Evolutionary conservation across 2,329 filamentous ascomycete species (phyloP).

Genomic region (Chaetothyriales sp.): DNA sequence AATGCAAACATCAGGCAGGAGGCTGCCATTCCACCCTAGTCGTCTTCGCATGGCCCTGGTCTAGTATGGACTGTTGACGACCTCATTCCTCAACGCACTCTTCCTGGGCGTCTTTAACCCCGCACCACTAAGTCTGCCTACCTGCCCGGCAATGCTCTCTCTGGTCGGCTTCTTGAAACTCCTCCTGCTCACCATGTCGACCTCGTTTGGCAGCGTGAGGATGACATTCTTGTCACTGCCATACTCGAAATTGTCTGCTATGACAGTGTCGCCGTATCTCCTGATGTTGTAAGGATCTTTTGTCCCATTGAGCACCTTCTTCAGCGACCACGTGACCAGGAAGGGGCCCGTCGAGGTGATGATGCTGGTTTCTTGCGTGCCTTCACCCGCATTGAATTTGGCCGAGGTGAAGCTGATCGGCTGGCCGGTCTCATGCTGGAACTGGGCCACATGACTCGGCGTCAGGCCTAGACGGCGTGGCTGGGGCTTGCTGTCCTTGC

Average conservation of each 20-base stretch:
- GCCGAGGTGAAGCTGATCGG: slow-evolving; percentile 79
- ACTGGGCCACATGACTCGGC: slow-evolving; percentile 87
- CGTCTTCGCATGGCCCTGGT: neutral
- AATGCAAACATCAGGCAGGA: neutral
- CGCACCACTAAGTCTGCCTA: slow-evolving; percentile 33
- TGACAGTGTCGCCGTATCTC: slow-evolving; percentile 86
- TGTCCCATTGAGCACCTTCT: slow-evolving; percentile 67
- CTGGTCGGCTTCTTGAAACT: slow-evolving; percentile 76
- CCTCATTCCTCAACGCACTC: slow-evolving; percentile 52
- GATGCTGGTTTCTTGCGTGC: slow-evolving; percentile 75
- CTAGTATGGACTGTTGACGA: slow-evolving; percentile 61
- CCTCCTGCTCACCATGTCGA: slow-evolving; percentile 89
- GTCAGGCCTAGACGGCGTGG: slow-evolving; percentile 79
- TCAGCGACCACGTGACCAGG: slow-evolving; percentile 90
- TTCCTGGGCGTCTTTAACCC: slow-evolving; percentile 30
- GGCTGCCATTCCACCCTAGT: neutral
- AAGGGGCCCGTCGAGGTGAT: slow-evolving; percentile 94
- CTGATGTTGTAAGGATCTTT: slow-evolving; percentile 94
- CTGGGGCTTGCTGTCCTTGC: slow-evolving; percentile 84
- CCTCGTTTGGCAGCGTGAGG: slow-evolving; percentile 89
- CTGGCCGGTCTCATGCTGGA: slow-evolving; percentile 87
- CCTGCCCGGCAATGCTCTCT: slow-evolving; percentile 67
- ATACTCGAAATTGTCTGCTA: slow-evolving; percentile 97
- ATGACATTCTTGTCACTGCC: slow-evolving; percentile 97
- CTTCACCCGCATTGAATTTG: slow-evolving; percentile 81